phyloP scores from a whole-genome alignment of 805 yeast genomes.

The Candida silvicultrix region DNA sequence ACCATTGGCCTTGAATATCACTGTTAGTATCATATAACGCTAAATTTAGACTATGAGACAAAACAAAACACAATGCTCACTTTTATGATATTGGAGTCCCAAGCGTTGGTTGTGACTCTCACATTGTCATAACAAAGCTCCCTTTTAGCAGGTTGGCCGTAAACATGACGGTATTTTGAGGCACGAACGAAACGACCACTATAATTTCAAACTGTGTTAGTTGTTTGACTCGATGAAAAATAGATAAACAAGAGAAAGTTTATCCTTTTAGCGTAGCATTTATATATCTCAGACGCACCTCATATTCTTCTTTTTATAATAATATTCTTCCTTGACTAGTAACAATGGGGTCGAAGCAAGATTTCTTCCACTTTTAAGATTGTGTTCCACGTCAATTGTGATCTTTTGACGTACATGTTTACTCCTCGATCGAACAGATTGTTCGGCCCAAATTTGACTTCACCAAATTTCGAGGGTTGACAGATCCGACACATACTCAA shows the following conservation, averaged over 20 bases:
- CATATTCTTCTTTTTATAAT: background rate
- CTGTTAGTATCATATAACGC: background rate
- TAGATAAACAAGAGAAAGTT: background rate
- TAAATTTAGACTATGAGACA: background rate
- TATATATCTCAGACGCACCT: background rate
- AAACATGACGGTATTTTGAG: constrained; percentile 94
- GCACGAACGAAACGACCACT: constrained; percentile 93
- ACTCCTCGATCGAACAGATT: background rate
- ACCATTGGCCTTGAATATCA: constrained; percentile 60
- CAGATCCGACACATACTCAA: background rate
- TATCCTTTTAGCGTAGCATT: too few relatives aligned
- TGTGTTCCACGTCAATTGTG: background rate
- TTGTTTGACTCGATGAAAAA: background rate
- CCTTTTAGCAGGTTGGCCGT: constrained; percentile 72
- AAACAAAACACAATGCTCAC: constrained; percentile 19
- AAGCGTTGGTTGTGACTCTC: constrained; percentile 82
- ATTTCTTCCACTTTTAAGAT: background rate
- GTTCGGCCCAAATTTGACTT: background rate
- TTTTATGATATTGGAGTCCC: constrained; percentile 89
- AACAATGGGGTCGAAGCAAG: too few relatives aligned
- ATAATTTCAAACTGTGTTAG: background rate
- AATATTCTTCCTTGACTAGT: too few relatives aligned
- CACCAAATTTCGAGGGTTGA: background rate
- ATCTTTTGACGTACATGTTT: background rate
- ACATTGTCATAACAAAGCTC: constrained; percentile 42